Conservation (phyloP, 2,329 filamentous ascomycete genomes). For the Fusarium verticillioides region DNA sequence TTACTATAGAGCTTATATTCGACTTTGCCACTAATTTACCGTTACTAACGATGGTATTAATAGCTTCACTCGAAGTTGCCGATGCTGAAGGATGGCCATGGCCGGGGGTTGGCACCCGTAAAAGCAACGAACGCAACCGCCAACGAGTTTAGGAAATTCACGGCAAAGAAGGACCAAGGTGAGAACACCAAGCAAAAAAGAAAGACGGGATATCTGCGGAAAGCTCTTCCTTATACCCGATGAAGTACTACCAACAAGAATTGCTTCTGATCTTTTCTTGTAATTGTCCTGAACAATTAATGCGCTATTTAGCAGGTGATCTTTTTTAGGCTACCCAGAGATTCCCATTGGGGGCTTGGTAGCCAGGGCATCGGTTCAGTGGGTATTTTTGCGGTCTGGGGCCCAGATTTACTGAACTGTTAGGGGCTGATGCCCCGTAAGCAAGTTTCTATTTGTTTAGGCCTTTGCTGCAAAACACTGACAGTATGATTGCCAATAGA, state of each 20-base stretch:
- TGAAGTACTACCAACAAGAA: too few species aligned
- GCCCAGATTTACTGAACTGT: background rate
- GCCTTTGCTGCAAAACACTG: too few species aligned
- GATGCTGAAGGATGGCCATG: background rate
- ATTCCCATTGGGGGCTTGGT: background rate
- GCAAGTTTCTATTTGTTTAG: too few species aligned
- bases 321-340: too few species aligned
- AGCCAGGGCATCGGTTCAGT: background rate
- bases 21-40: too few species aligned
- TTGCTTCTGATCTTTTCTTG: too few species aligned
- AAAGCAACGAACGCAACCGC: background rate
- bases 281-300: background rate
- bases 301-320: background rate
- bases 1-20: background rate
- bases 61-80: background rate
- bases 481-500: too few species aligned
- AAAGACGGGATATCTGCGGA: too few species aligned
- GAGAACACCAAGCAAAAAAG: too few species aligned
- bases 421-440: background rate
- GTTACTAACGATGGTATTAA: background rate
- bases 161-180: background rate
- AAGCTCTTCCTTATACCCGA: too few species aligned
- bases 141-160: background rate
- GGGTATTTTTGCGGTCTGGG: background rate
- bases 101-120: too few species aligned